Percentiles rank a stretch among this genome's conserved stretches.
These are phyloP conservation scores for Arthrinium phaeospermum DNA, from an alignment of 2,329 filamentous ascomycete genomes.

Conservation along the genomic window DNA sequence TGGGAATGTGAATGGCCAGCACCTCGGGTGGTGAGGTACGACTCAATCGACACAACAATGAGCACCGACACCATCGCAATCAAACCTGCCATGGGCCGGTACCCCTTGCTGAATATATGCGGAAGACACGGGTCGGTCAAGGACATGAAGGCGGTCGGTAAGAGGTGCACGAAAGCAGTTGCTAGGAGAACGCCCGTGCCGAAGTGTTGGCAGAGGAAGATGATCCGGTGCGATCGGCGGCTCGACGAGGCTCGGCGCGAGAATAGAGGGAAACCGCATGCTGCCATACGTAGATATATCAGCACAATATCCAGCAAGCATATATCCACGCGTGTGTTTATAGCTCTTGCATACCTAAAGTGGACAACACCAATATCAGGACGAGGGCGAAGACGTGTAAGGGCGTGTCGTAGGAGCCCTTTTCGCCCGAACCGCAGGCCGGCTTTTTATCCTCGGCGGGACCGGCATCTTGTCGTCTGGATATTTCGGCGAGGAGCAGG, in stretches of 20 bases:
- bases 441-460: constrained; percentile 47
- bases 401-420: constrained; percentile 67
- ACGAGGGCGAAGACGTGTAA: constrained; percentile 72
- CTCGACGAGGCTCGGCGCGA: constrained; percentile 64
- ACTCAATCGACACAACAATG: constrained; percentile 83
- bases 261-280: constrained; percentile 70
- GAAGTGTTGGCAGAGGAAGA: constrained; percentile 75
- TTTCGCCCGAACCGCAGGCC: constrained; percentile 57
- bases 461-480: constrained; percentile 48
- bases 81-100: constrained; percentile 79
- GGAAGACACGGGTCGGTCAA: constrained; percentile 76
- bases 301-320: not conserved
- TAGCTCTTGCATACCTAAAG: constrained; percentile 51
- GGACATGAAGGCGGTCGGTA: constrained; percentile 71
- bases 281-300: constrained; percentile 40
- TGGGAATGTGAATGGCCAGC: constrained; percentile 64
- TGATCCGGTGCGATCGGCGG: constrained; percentile 62
- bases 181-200: constrained; percentile 86
- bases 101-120: constrained; percentile 78
- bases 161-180: constrained; percentile 81
- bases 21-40: constrained; percentile 79
- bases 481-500: constrained; percentile 58
- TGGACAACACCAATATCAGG: constrained; percentile 68
- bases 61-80: constrained; percentile 85
- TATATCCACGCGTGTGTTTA: not conserved